Evolutionary conservation across 768 basidiomycete genomes (phyloP).

Genomic region (Saitozyma podzolica): DNA sequence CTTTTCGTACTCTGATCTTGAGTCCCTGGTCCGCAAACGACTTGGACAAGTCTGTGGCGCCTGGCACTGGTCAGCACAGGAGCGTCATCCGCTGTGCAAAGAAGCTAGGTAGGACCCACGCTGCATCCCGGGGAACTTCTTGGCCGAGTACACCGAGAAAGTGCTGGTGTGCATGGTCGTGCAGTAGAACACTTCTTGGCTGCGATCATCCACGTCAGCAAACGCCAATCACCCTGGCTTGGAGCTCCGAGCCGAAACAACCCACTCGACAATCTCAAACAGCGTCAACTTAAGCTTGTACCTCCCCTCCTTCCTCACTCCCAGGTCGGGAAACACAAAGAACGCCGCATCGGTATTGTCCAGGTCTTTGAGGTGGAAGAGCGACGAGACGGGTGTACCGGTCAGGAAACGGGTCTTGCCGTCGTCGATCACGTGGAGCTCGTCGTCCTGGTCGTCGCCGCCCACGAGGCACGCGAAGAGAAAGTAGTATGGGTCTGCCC

Average conservation of each 20-base stretch:
- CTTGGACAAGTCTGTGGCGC: slow-evolving; percentile 83
- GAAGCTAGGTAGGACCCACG: slow-evolving; percentile 57
- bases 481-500: slow-evolving; percentile 78
- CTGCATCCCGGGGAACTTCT: slow-evolving; percentile 97
- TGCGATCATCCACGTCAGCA: slow-evolving; percentile 1
- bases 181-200: slow-evolving; percentile 75
- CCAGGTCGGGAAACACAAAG: slow-evolving; percentile 94
- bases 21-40: slow-evolving; percentile 94
- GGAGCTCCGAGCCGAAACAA: too few species aligned
- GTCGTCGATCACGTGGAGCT: slow-evolving; percentile 87
- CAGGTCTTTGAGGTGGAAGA: slow-evolving; percentile 82
- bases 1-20: slow-evolving; percentile 90
- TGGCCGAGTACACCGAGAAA: slow-evolving; percentile 93
- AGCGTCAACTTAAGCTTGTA: slow-evolving; percentile 75
- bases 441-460: slow-evolving; percentile 70
- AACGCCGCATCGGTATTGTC: slow-evolving; percentile 74
- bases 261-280: slow-evolving; percentile 92
- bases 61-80: slow-evolving; percentile 54
- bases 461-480: slow-evolving; percentile 91
- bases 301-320: slow-evolving; percentile 86
- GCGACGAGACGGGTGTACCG: slow-evolving; percentile 70
- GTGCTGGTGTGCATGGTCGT: slow-evolving; percentile 82
- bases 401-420: slow-evolving; percentile 89
- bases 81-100: slow-evolving; percentile 1
- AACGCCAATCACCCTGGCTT: too few species aligned